phyloP scores from a whole-genome alignment of 2,329 filamentous ascomycete genomes.

The Phaeoacremonium minimum region DNA sequence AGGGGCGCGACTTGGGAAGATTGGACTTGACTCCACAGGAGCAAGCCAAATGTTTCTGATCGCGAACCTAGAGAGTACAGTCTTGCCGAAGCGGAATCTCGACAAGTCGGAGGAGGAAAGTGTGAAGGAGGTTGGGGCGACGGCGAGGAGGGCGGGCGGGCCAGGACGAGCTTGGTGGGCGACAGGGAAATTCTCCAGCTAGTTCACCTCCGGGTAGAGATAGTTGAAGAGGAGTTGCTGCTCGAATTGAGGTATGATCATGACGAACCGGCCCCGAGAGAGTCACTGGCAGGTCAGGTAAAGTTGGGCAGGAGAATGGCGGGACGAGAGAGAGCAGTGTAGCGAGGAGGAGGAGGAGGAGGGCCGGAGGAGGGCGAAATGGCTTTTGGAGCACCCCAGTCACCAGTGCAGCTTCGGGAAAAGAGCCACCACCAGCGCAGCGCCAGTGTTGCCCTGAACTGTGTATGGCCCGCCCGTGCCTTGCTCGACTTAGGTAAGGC shows the following conservation, averaged over 20 bases:
- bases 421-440: too few relatives aligned
- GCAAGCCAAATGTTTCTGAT: too few relatives aligned
- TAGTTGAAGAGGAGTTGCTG: too few relatives aligned
- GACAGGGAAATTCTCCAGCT: too few relatives aligned
- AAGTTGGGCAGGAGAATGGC: too few relatives aligned
- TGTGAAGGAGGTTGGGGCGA: constrained; percentile 1
- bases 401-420: background rate
- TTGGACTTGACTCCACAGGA: background rate
- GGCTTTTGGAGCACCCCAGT: constrained; percentile 3
- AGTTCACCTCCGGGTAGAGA: too few relatives aligned
- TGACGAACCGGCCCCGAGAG: constrained; percentile 3
- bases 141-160: constrained; percentile 1
- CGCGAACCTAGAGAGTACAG: too few relatives aligned
- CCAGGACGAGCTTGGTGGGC: constrained; percentile 3
- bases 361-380: constrained; percentile 1
- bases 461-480: too few relatives aligned
- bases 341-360: constrained; percentile 6
- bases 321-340: constrained; percentile 1
- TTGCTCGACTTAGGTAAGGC: too few relatives aligned
- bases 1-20: constrained; percentile 9
- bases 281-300: too few relatives aligned
- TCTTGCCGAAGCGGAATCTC: too few relatives aligned
- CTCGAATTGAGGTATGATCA: constrained; percentile 5
- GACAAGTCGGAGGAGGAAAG: background rate
- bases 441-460: too few relatives aligned